Evolutionary conservation across 192 early-diverging fungal genomes (phyloP).

Genomic region (Umbelopsis sp.): DNA sequence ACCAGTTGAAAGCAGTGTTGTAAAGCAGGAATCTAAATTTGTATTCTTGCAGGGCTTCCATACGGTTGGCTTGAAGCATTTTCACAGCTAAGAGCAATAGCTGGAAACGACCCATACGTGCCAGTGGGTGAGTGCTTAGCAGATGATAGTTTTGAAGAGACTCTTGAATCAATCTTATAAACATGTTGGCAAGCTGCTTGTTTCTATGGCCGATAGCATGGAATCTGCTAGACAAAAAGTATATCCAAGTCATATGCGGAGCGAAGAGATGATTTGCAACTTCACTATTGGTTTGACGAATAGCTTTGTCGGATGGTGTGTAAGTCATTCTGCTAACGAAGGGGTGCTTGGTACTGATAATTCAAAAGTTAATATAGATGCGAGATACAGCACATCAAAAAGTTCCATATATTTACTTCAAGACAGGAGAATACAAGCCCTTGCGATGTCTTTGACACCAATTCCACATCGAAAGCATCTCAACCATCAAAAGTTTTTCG

Average conservation of each 20-base stretch:
- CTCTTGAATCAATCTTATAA: constrained; percentile 78
- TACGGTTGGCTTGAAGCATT: constrained; percentile 68
- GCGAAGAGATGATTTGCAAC: constrained; percentile 63
- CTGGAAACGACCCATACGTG: constrained; percentile 79
- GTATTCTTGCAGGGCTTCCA: constrained; percentile 66
- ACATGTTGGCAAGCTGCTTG: constrained; percentile 73
- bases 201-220: constrained; percentile 77
- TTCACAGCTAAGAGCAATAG: constrained; percentile 76
- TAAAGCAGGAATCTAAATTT: constrained; percentile 70
- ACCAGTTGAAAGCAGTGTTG: constrained; percentile 82
- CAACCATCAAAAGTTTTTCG: constrained; percentile 79
- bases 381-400: neutral
- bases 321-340: constrained; percentile 94
- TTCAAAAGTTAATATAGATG: neutral
- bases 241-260: constrained; percentile 83
- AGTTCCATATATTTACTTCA: constrained; percentile 37
- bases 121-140: constrained; percentile 67
- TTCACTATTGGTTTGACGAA: constrained; percentile 60
- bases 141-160: constrained; percentile 61
- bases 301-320: constrained; percentile 83
- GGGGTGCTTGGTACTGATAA: constrained; percentile 63
- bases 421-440: constrained; percentile 76
- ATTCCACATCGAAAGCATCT: constrained; percentile 85
- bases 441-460: constrained; percentile 75
- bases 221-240: constrained; percentile 86